A percentile compares a stretch with the other conserved stretches of the same genome.
phyloP scores from a whole-genome alignment of 768 basidiomycete genomes.

The Suillus hirtellus region DNA sequence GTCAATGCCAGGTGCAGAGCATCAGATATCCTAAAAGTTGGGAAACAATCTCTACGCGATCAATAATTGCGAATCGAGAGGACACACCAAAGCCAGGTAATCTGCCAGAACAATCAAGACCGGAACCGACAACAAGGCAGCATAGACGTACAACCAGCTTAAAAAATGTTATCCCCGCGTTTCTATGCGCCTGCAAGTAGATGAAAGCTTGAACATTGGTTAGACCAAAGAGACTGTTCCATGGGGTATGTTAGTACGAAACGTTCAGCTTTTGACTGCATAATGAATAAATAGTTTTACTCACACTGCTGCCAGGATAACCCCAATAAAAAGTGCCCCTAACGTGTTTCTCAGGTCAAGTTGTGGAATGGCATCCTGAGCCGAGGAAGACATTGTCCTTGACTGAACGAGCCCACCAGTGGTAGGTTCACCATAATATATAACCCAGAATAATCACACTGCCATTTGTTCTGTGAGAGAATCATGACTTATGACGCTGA shows the following conservation, averaged over 20 bases:
- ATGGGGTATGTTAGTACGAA: background rate
- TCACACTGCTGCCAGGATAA: background rate
- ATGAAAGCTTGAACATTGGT: background rate
- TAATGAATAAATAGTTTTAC: background rate
- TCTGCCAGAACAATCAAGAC: too few relatives aligned
- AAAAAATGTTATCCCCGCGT: background rate
- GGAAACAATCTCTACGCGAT: too few relatives aligned
- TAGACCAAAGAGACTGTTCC: background rate
- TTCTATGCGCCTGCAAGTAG: background rate
- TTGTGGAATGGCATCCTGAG: background rate
- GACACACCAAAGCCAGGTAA: background rate
- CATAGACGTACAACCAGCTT: background rate
- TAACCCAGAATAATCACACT: background rate
- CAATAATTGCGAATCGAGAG: background rate
- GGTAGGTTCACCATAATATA: background rate
- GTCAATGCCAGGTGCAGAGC: background rate
- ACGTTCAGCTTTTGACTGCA: background rate
- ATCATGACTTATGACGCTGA: background rate
- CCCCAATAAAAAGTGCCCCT: constrained; percentile 5
- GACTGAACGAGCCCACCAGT: background rate
- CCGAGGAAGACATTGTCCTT: background rate
- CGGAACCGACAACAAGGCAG: background rate
- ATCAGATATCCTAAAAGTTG: background rate
- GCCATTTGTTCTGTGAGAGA: background rate
- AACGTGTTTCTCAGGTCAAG: background rate